Evolutionary conservation across 345 rosid species (phyloP).

Genomic region (Aquilaria sinensis): DNA sequence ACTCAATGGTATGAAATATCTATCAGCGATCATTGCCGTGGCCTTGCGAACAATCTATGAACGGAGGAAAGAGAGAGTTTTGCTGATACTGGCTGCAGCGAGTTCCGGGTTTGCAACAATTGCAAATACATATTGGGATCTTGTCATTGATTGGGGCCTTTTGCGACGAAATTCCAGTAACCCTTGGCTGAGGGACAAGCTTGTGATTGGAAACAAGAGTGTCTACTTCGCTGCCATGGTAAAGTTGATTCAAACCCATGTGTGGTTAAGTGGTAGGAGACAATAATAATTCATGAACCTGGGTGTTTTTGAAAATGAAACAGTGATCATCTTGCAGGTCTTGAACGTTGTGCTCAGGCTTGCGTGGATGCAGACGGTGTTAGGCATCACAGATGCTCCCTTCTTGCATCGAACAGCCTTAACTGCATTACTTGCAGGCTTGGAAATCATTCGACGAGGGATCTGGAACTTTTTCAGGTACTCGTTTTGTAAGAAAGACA

Average conservation of each 20-base stretch:
- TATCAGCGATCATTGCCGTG: constrained; percentile 55
- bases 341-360: constrained; percentile 61
- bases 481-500: neutral
- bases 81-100: constrained; percentile 43
- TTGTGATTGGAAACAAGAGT: constrained; percentile 39
- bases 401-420: constrained; percentile 51
- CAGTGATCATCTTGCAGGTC: constrained; percentile 31
- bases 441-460: constrained; percentile 82
- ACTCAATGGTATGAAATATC: constrained; percentile 46
- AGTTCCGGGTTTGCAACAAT: constrained; percentile 51
- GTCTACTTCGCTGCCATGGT: constrained; percentile 75
- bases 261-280: too few relatives aligned
- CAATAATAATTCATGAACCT: too few relatives aligned
- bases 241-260: constrained; percentile 1
- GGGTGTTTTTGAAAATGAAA: too few relatives aligned
- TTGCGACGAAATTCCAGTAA: constrained; percentile 46
- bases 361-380: constrained; percentile 73
- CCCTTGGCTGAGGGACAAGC: constrained; percentile 84
- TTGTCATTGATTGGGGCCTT: constrained; percentile 79
- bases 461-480: constrained; percentile 93
- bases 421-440: constrained; percentile 41
- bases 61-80: constrained; percentile 11
- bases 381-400: constrained; percentile 49
- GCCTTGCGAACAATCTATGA: constrained; percentile 37
- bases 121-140: constrained; percentile 58